These are phyloP conservation scores for Penicillium goetzii DNA, from an alignment of 495 filamentous ascomycete species.

Conservation along the genomic window DNA sequence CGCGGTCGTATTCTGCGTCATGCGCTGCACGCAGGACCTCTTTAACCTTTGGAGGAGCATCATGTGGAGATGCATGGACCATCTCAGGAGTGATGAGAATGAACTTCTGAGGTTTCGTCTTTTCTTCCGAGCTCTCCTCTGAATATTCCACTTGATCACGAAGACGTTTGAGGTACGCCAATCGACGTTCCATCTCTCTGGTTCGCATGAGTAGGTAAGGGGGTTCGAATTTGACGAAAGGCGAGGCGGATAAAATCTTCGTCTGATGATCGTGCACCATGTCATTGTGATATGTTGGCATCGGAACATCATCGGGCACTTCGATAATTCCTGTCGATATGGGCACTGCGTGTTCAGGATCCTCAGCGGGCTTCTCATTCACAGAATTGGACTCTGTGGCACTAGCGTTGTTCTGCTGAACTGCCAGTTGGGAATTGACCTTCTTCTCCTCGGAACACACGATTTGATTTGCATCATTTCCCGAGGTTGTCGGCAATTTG, in stretches of 20 bases:
- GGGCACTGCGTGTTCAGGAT: constrained; percentile 21
- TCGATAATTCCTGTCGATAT: constrained; percentile 51
- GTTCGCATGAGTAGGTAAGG: constrained; percentile 91
- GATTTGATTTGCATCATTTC: constrained; percentile 31
- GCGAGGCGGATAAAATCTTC: constrained; percentile 91
- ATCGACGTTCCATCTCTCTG: constrained; percentile 82
- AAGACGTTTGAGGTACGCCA: constrained; percentile 78
- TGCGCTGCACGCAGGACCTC: constrained; percentile 94
- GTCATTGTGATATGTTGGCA: constrained; percentile 90
- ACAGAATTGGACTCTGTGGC: constrained; percentile 20
- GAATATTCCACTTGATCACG: constrained; percentile 72
- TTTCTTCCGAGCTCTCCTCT: constrained; percentile 59
- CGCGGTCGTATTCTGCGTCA: constrained; percentile 95
- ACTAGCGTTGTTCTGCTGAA: constrained; percentile 2
- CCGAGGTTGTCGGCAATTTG: constrained; percentile 71
- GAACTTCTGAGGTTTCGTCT: constrained; percentile 69
- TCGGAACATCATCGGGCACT: constrained; percentile 81
- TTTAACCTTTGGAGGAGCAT: constrained; percentile 79
- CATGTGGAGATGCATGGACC: constrained; percentile 78
- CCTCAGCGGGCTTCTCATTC: constrained; percentile 25
- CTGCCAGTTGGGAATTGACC: neutral
- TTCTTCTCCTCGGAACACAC: constrained; percentile 15
- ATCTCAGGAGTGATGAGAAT: constrained; percentile 91
- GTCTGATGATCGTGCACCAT: constrained; percentile 92
- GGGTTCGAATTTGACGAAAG: constrained; percentile 92